Percentiles rank a stretch among this genome's conserved stretches.
Conservation (phyloP, 2,329 filamentous ascomycete species). For the Trichoderma arundinaceum region DNA sequence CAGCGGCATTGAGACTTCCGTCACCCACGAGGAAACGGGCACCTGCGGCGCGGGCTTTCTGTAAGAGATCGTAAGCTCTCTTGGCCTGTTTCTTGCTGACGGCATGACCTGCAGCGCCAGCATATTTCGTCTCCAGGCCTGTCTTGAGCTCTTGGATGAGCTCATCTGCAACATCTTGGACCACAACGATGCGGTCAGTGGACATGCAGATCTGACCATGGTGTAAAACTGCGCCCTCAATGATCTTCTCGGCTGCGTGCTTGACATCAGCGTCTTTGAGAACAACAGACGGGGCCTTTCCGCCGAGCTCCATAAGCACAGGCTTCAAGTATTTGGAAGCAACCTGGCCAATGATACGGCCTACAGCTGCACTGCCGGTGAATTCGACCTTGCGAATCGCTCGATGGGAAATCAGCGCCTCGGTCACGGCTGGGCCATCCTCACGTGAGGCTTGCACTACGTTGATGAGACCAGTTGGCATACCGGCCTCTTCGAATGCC, state of each 20-base stretch:
- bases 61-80: slow-evolving; percentile 17
- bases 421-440: slow-evolving; percentile 45
- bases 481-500: slow-evolving; percentile 49
- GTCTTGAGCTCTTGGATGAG: slow-evolving; percentile 10
- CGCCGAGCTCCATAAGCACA: slow-evolving; percentile 54
- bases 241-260: slow-evolving; percentile 44
- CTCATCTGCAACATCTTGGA: slow-evolving; percentile 4
- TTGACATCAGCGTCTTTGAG: slow-evolving; percentile 53
- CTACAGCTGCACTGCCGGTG: slow-evolving; percentile 51
- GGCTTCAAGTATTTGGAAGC: slow-evolving; percentile 52
- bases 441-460: slow-evolving; percentile 42
- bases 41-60: slow-evolving; percentile 69
- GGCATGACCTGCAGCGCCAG: background rate
- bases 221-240: slow-evolving; percentile 34
- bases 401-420: slow-evolving; percentile 46
- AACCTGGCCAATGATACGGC: slow-evolving; percentile 47
- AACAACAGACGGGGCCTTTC: slow-evolving; percentile 52
- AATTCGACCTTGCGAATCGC: slow-evolving; percentile 51
- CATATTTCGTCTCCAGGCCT: background rate
- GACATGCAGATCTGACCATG: slow-evolving; percentile 75
- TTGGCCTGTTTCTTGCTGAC: background rate
- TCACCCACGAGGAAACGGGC: slow-evolving; percentile 53
- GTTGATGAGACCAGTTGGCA: slow-evolving; percentile 51
- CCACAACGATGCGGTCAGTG: slow-evolving; percentile 63
- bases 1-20: slow-evolving; percentile 6